Conservation (phyloP, 129 eudicot species). For the Centella asiatica region DNA sequence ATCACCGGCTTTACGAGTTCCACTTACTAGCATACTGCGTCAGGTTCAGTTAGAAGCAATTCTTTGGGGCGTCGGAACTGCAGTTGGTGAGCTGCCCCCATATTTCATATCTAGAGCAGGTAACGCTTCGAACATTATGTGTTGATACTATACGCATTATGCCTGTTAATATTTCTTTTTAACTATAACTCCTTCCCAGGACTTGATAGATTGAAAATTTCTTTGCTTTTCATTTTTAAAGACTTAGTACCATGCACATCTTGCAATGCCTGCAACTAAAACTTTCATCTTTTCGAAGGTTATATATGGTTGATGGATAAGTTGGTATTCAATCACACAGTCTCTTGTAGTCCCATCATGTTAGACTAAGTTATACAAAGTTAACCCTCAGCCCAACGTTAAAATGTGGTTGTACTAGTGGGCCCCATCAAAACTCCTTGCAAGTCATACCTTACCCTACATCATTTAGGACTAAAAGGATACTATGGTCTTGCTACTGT, state of each 20-base stretch:
- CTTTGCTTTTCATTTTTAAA: too few species aligned
- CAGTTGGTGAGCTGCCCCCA: conserved; percentile 11
- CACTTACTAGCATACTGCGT: conserved; percentile 56
- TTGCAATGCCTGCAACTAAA: not conserved
- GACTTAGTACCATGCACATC: too few species aligned
- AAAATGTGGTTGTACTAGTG: not conserved
- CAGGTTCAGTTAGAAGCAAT: conserved; percentile 12
- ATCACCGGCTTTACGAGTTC: conserved; percentile 37
- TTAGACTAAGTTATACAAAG: too few species aligned
- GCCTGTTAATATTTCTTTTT: too few species aligned
- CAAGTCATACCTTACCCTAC: not conserved
- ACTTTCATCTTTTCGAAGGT: not conserved
- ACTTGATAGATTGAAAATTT: too few species aligned
- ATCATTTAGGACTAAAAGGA: not conserved
- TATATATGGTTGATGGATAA: not conserved
- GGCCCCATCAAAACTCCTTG: not conserved
- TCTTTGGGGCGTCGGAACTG: conserved; percentile 5
- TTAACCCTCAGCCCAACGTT: too few species aligned
- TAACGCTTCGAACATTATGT: not conserved
- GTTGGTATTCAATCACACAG: too few species aligned
- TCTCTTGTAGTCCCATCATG: not conserved
- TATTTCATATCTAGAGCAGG: conserved; percentile 14
- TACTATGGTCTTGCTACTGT: not conserved
- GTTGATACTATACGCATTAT: too few species aligned
- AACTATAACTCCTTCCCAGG: too few species aligned